Base-by-base conservation (phyloP, 2,329 filamentous ascomycete genomes). In the Amylocarpus encephaloides region DNA sequence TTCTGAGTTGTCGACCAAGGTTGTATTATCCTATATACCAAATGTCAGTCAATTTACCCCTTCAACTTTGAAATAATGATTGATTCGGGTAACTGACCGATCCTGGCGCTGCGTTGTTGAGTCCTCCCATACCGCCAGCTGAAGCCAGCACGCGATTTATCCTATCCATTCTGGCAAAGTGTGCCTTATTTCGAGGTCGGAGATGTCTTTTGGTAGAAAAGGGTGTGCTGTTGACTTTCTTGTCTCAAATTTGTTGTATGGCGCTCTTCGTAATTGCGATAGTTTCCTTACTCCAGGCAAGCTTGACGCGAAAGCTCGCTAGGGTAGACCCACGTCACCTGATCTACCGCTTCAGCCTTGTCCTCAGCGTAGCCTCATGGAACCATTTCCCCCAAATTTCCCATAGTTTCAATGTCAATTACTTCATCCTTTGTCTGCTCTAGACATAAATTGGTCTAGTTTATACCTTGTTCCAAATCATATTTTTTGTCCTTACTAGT, bases 1-100 rank as follows among this genome's bases (percentile, higher is more conserved):
- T 76, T 98, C 93, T 64, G 92, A 95, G 75, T 98, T 98, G 70
- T 98, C 93, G 70, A 98, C 94, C 54, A 98, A 80, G 67, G 86
- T 91, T 35, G 82, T 79, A 62, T 92, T 93, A 64, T 97, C 92
- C 88, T 95, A 36, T 12, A 48, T n/a, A n/a, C n/a, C 22, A 36
- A 30, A 2, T 10, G 41, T 7, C 43, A 26, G 36, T 60, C 30
- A 61, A 58, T 41, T 45, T 49, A 41, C 18, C 10, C 32, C 38
- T 50, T 42, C 22, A 15, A 40, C 15, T 40, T 15, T 15, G 13
- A 36, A 18, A 15, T 38, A 11, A 7, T 12, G n/a, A 36, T 34
- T n/a, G 5, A 33, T 6, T 16, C 33, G 34, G 11, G 29, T 32
- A 44, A 56, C 79, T 68, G 76, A 85, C 82, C 63, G 80, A 74